Evolutionary conservation across 352 stramenopile species (phyloP), one percentile per base, ranked within the genome.

Genomic region (Elongisporangium undulatum): DNA sequence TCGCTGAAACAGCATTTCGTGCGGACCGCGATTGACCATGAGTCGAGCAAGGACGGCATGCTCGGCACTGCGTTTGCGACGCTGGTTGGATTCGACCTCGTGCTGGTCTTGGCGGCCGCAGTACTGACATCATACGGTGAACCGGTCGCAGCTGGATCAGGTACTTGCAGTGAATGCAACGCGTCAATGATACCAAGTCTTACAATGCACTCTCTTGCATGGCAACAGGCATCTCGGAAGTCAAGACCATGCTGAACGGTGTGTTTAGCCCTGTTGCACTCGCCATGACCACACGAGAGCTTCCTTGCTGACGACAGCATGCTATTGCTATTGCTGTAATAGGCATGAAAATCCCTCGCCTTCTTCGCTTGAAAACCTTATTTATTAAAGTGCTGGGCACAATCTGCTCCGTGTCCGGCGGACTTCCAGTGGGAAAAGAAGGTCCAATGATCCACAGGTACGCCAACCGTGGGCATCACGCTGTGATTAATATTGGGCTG

Each of bases 211-310:
- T 55, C 5, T 9, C 12, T 1, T 26, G 20, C 12, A 0, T 26
- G 22, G 24, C 22, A 10, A 24, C 55, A 88, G 91, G 92, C 22
- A 97, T 98, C 51, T 96, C 90, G 20, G 90, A 97, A 67, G 84
- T 98, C 54, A 97, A 97, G 69, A 94, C 87, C 15, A 97, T 92
- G 58, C 78, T 98, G 12, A 98, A 98, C 63, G 92, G 82, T 57
- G 66, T 72, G 39, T 49, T 51, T 13, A n/a, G 19, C n/a, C n/a
- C n/a, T n/a, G n/a, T 15, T 48, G 20, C 13, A 55, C 26, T 41
- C 6, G 12, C 12, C 24, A 8, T 9, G 52, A 58, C 15, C 34
- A 23, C 26, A n/a, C 21, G 24, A 15, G 22, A n/a, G 6, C 17
- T 13, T 23, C 2, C 17, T 49, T 41, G 39, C 12, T 39, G 39